Evolutionary conservation across 495 filamentous ascomycete species (phyloP).

Genomic region (Hypomontagnella monticulosa): DNA sequence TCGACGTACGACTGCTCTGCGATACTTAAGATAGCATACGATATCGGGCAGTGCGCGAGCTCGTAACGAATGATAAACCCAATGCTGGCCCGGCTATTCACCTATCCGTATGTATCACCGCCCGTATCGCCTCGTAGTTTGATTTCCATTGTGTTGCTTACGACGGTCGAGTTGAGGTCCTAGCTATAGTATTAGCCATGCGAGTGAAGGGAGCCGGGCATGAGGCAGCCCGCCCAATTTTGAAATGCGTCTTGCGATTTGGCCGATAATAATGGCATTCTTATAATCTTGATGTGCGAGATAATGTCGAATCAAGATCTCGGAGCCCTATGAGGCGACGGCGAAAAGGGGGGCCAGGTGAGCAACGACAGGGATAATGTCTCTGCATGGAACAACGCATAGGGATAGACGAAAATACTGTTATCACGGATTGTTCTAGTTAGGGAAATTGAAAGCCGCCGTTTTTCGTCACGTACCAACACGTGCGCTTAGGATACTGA

Average conservation of each 20-base stretch:
- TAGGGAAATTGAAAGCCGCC: conserved; percentile 29
- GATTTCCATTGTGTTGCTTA: conserved; percentile 27
- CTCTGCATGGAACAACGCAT: conserved; percentile 39
- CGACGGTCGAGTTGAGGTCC: conserved; percentile 17
- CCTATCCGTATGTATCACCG: conserved; percentile 34
- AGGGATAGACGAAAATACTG: conserved; percentile 29
- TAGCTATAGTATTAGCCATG: conserved; percentile 21
- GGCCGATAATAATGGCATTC: conserved; percentile 39
- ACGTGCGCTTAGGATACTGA: conserved; percentile 28
- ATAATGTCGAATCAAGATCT: conserved; percentile 42
- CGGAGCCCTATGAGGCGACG: conserved; percentile 30
- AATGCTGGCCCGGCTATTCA: conserved; percentile 12
- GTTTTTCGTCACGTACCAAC: conserved; percentile 33
- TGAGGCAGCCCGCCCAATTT: conserved; percentile 20
- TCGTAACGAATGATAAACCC: conserved; percentile 26
- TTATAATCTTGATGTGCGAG: conserved; percentile 42
- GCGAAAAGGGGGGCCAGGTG: conserved; percentile 40
- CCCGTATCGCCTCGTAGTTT: conserved; percentile 27
- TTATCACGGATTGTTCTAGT: conserved; percentile 25
- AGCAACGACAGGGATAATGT: conserved; percentile 30
- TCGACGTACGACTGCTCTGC: conserved; percentile 29
- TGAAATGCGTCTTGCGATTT: conserved; percentile 31
- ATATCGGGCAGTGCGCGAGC: conserved; percentile 32
- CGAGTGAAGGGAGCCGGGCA: conserved; percentile 28
- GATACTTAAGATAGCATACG: conserved; percentile 27